phyloP scores from a whole-genome alignment of 805 yeast genomes.

The Suhomyces prunicola region DNA sequence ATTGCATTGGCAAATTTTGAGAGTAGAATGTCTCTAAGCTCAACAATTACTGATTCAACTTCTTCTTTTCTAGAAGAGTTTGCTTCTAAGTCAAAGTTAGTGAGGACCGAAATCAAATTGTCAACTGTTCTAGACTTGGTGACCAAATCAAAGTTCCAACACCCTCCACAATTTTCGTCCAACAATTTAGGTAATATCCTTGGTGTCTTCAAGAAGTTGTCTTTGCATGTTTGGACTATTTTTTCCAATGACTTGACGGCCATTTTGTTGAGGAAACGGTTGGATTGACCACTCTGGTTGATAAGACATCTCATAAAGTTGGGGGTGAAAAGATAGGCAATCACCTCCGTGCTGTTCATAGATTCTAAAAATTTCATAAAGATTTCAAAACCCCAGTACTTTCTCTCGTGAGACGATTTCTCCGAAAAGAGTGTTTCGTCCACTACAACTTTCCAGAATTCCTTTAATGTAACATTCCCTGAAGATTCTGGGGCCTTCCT shows the following conservation, averaged over 20 bases:
- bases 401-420: slow-evolving; percentile 79
- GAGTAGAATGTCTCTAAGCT: slow-evolving; percentile 22
- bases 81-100: slow-evolving; percentile 13
- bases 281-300: slow-evolving; percentile 68
- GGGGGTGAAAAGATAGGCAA: slow-evolving; percentile 46
- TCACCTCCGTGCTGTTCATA: slow-evolving; percentile 14
- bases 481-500: slow-evolving; percentile 27
- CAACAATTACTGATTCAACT: slow-evolving; percentile 15
- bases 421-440: slow-evolving; percentile 79
- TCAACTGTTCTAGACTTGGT: slow-evolving; percentile 71
- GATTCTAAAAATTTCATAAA: slow-evolving; percentile 46
- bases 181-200: slow-evolving; percentile 23
- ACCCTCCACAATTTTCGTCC: slow-evolving; percentile 43
- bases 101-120: slow-evolving; percentile 23
- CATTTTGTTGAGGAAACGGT: slow-evolving; percentile 63
- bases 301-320: slow-evolving; percentile 71
- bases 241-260: slow-evolving; percentile 51
- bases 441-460: slow-evolving; percentile 76
- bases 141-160: slow-evolving; percentile 69
- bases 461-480: slow-evolving; percentile 39
- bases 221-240: slow-evolving; percentile 37
- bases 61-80: slow-evolving; percentile 6
- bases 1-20: slow-evolving; percentile 21
- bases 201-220: slow-evolving; percentile 40
- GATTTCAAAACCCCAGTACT: slow-evolving; percentile 80